Base-by-base conservation (phyloP, 495 filamentous ascomycete species). In the Penicillium verhagenii region DNA sequence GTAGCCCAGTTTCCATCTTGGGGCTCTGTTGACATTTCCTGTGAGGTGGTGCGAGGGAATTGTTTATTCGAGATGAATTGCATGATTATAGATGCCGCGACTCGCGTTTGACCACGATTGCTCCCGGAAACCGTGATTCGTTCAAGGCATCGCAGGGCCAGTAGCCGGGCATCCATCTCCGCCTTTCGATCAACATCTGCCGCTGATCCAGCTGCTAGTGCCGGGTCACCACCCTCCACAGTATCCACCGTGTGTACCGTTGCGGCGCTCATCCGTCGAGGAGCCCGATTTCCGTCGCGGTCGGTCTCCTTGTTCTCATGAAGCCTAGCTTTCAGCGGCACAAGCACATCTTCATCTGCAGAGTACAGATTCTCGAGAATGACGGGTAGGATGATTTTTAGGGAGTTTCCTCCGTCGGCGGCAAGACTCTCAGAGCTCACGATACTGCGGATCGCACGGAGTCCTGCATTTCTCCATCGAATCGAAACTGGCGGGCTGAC, bases 351-450 rank as follows among this genome's bases (percentile, higher is more conserved):
- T 39, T 87, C 87, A 56, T 86, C 82, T 21, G 87, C 84, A 16
- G 87, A 87, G 75, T 90, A 91, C 21, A 97, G 71, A 58, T 95
- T 96, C 61, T 91, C 83, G 40, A 97, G 69, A 23, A 96, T 86
- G 62, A 91, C 85, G 33, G 92, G 91, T 35, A 96, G 79, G 42
- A 92, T 82, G 47, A 90, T 76, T 49, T 82, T 78, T 56, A 95
- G 74, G 66, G 91, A 90, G 55, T 82, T 83, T 39, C 85, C 88
- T 19, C 84, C 86, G 54, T 90, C 83, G 5, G 85, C 84, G 0
- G 84, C 83, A 39, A 96, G 76, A 39, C 85, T 83, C 26, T 95
- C 90, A 1, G 90, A 90, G 11, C 86, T 81, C 16, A 90, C 85
- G 16, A 95, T 77, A 52, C 85, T 85, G 63, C 83, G 88, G 59